Evolutionary conservation across 805 yeast species (phyloP), one percentile per base, ranked within the genome.

Genomic region (Lipomyces lipofer): DNA sequence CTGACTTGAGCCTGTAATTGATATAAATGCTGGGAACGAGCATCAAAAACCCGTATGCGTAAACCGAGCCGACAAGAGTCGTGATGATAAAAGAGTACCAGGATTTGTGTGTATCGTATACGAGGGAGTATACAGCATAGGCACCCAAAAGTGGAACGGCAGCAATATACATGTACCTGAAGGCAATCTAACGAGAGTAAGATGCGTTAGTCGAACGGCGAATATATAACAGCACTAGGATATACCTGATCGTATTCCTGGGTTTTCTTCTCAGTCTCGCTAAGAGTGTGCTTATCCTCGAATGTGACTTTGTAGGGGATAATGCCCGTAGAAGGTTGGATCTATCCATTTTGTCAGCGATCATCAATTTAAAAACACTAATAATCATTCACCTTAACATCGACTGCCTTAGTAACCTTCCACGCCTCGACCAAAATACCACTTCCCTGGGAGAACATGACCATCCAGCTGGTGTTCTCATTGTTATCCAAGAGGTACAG

Each of bases 31-130:
- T 60, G 12, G 77, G 77, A 28, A 74, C 71, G 33, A 73, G 59
- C 46, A 71, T 70, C 42, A 74, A 56, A 64, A 74, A 73, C 1
- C 77, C 77, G 52, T 73, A 73, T 2, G 76, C 73, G 54, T 74
- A 74, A 15, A 72, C 76, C 22, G 71, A 70, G 0, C 75, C 76
- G 30, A 73, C 76, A 15, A 74, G 63, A 0, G 75, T 70, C 1
- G 73, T 65, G 43, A 73, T 67, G 22, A 71, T 64, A 55, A 73
- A 74, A 5, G 76, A 73, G 61, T 71, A 72, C 77, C 77, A 73
- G 7, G 76, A 73, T 58, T 72, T 73, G 59, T 72, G 70, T 15
- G 72, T 72, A 49, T 71, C 69, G 53, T 73, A 72, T 28, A 71
- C 39, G 43, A 73, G 56, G 2, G 75, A 69, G 58, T 72, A 73